Base-by-base conservation (phyloP, 2,329 filamentous ascomycete species). In the Penicillium hesseltinei region DNA sequence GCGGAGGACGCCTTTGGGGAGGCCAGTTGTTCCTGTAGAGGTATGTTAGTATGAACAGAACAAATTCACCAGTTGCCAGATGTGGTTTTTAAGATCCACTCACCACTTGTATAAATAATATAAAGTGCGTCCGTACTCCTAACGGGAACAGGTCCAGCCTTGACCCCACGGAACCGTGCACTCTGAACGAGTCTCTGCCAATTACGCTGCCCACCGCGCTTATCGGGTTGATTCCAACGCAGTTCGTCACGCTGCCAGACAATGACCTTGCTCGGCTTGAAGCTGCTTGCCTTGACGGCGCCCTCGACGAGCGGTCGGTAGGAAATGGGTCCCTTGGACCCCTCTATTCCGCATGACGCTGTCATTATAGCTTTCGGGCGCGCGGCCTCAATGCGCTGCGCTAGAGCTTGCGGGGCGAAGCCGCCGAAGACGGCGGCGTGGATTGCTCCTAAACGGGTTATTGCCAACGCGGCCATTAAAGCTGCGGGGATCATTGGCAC, bases 401-500 rank as follows among this genome's bases (percentile, higher is more conserved):
- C 91, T 44, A 97, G 81, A 4, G 92, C 90, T 10, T 82, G 80
- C 0, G 92, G 81, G 0, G 91, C 91, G 71, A 97, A 97, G 0
- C 93, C 92, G 42, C 93, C 93, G 74, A 97, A 97, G 4, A 97
- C 93, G 5, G 96, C 91, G 4, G 90, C 87, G 71, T 97, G 93
- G 51, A 97, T 86, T 17, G 92, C 93, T 11, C 92, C 93, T 0
- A 97, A 80, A 10, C 92, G 85, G 59, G 86, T 86, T 58, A 89
- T 84, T 25, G 93, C 92, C 4, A 97, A 84, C 62, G 94, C 91
- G 10, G 89, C 92, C 60, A 95, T 86, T n/a, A 96, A 73, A 2
- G 92, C 90, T 0, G 91, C 88, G 0, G 93, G 92, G 43, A 97
- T 91, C 92, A 97, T 97, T 54, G 92, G 92, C 92, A 97, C 88